A percentile compares a stretch with the other conserved stretches of the same genome.
Conservation (phyloP, 345 rosid species). For the Leavenworthia alabamica region DNA sequence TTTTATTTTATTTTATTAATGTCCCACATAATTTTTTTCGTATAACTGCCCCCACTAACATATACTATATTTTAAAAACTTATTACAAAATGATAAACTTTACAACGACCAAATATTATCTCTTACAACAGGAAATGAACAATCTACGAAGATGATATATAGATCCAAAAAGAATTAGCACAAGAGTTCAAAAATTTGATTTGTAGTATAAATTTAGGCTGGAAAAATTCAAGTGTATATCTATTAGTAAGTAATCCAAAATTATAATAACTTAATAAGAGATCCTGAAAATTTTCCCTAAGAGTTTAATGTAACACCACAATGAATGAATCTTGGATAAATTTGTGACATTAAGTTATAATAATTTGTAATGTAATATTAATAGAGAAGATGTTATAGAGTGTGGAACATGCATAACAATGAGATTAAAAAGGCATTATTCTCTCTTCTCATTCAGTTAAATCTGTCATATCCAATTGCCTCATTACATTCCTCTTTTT, state of each 20-base stretch:
- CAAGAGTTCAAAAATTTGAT: not conserved
- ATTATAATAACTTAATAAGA: no score
- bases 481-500: conserved; percentile 30
- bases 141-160: no score
- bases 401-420: conserved; percentile 36
- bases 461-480: conserved; percentile 21
- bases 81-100: not conserved
- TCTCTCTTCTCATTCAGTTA: conserved; percentile 14
- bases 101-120: not conserved
- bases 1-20: no score
- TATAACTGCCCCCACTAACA: no score
- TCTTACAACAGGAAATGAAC: not conserved
- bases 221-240: not conserved
- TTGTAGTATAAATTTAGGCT: no score
- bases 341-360: not conserved
- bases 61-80: no score
- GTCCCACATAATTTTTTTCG: no score
- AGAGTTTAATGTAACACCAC: no score
- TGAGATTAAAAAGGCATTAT: conserved; percentile 21
- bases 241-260: not conserved
- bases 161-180: not conserved
- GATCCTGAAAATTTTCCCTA: no score
- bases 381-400: not conserved
- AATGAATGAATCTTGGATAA: no score
- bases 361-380: no score